These are phyloP conservation scores for Lycium barbarum DNA, from an alignment of 257 asterid species.

Conservation along the genomic window DNA sequence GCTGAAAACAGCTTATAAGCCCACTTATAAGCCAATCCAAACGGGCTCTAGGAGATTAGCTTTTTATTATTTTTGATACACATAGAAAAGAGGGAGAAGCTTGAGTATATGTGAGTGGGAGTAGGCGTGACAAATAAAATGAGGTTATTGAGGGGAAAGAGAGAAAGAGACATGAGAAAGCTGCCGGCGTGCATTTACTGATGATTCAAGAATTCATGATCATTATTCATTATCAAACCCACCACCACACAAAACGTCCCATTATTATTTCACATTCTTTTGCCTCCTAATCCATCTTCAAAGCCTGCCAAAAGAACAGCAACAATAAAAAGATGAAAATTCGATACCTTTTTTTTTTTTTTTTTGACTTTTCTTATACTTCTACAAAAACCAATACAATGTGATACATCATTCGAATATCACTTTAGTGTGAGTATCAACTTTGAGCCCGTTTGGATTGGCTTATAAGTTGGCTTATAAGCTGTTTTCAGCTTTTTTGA, in stretches of 20 bases:
- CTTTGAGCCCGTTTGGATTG: too few relatives aligned
- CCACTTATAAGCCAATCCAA: too few relatives aligned
- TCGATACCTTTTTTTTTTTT: slow-evolving; percentile 26
- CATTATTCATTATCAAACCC: slow-evolving; percentile 61
- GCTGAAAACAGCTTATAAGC: too few relatives aligned
- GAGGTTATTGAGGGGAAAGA: slow-evolving; percentile 40
- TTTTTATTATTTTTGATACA: slow-evolving; percentile 36
- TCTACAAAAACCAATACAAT: slow-evolving; percentile 29
- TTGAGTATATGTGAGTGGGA: slow-evolving; percentile 42
- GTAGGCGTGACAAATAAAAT: slow-evolving; percentile 65
- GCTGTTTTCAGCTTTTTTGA: too few relatives aligned
- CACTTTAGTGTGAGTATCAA: slow-evolving; percentile 5
- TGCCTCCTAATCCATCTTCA: slow-evolving; percentile 78
- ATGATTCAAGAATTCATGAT: slow-evolving; percentile 28
- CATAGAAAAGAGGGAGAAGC: background rate
- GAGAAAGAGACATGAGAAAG: slow-evolving; percentile 54
- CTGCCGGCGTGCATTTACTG: slow-evolving; percentile 76
- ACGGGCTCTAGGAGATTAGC: too few relatives aligned
- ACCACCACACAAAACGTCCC: slow-evolving; percentile 40
- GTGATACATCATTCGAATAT: background rate
- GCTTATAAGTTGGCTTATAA: too few relatives aligned
- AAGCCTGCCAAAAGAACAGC: slow-evolving; percentile 43
- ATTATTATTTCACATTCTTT: slow-evolving; percentile 40
- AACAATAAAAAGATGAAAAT: background rate
- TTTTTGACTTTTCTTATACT: slow-evolving; percentile 30